Evolutionary conservation across 345 rosid species (phyloP).

Genomic region (Melaleuca quinquenervia): DNA sequence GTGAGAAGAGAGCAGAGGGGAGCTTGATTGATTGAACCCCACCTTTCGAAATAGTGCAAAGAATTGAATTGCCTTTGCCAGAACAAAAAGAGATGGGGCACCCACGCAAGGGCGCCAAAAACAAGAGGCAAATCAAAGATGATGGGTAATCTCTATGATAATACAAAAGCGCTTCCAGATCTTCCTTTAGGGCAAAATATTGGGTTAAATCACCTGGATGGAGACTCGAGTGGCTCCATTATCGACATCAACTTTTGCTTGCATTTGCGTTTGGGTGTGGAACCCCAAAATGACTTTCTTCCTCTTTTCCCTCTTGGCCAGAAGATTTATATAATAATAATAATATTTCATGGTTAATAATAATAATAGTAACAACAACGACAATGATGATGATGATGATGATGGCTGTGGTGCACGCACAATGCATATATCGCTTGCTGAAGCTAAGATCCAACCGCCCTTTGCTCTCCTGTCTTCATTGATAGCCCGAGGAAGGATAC

Average conservation of each 20-base stretch:
- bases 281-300: background rate
- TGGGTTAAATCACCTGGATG: slow-evolving; percentile 46
- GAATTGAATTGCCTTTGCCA: slow-evolving; percentile 1
- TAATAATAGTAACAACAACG: background rate
- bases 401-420: background rate
- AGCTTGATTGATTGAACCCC: slow-evolving; percentile 36
- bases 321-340: background rate
- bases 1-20: slow-evolving; percentile 4
- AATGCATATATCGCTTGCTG: background rate
- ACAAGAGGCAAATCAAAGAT: slow-evolving; percentile 6
- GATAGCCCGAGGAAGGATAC: background rate
- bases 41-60: slow-evolving; percentile 12
- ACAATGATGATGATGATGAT: background rate
- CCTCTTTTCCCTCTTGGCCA: background rate
- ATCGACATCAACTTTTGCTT: slow-evolving; percentile 11
- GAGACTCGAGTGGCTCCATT: slow-evolving; percentile 33
- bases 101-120: background rate
- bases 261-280: background rate
- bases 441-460: background rate
- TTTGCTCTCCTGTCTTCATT: slow-evolving; percentile 1
- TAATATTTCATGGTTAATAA: no score
- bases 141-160: slow-evolving; percentile 1
- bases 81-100: background rate
- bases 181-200: slow-evolving; percentile 10
- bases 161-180: background rate